These are phyloP conservation scores for Discostella stelligera DNA, from an alignment of 352 stramenopile genomes.

Conservation along the genomic window DNA sequence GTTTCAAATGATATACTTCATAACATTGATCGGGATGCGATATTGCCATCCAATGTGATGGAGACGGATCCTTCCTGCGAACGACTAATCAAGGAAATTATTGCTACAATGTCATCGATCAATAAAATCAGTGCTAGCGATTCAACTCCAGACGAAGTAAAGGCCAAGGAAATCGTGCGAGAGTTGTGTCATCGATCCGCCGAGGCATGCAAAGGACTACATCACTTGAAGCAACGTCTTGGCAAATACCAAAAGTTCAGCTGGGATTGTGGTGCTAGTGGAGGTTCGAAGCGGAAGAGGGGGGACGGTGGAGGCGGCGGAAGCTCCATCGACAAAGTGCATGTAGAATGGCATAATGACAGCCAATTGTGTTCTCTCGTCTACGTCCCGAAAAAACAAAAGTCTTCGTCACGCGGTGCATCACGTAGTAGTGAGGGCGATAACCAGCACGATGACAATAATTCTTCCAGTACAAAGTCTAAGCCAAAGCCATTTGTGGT, in stretches of 20 bases:
- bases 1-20: background rate
- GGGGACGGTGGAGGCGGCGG: background rate
- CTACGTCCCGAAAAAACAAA: slow-evolving; percentile 33
- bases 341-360: slow-evolving; percentile 36
- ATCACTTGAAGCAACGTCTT: slow-evolving; percentile 22
- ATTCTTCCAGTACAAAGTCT: background rate
- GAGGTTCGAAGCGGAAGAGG: slow-evolving; percentile 4
- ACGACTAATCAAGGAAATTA: slow-evolving; percentile 52
- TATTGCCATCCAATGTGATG: slow-evolving; percentile 38
- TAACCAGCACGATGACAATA: background rate
- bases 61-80: slow-evolving; percentile 40
- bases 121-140: background rate
- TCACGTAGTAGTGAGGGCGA: background rate
- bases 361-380: slow-evolving; percentile 34
- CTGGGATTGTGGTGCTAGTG: slow-evolving; percentile 15
- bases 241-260: slow-evolving; percentile 39
- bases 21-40: slow-evolving; percentile 37
- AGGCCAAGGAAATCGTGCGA: slow-evolving; percentile 19
- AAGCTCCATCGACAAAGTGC: slow-evolving; percentile 13
- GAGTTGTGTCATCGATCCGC: slow-evolving; percentile 43
- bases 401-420: background rate
- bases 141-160: background rate
- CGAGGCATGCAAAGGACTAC: slow-evolving; percentile 23
- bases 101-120: slow-evolving; percentile 9
- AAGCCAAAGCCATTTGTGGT: slow-evolving; percentile 62